Base-by-base conservation (phyloP, 345 rosid species). In the Hibiscus mutabilis region DNA sequence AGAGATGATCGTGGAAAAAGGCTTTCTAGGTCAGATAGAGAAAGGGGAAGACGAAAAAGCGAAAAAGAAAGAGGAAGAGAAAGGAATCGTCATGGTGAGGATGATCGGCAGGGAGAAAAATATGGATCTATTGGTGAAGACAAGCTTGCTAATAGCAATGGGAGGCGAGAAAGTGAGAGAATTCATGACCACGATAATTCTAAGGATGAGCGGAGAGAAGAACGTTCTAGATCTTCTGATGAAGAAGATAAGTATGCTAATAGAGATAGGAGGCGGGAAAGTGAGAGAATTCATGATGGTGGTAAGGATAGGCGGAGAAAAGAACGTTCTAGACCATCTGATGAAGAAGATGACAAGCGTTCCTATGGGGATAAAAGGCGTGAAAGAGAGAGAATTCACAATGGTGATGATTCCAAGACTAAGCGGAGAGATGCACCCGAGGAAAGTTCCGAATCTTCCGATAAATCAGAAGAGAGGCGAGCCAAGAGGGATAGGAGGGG, bases 1-100 rank as follows among this genome's bases (percentile, higher is more conserved):
- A 64, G 53, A 64, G 68, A 64, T 64, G 68, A 40, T 19, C 25
- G 27, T 64, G 6, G 27, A 11, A 64, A 21, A 21, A 21, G 27
- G 29, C 3, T 33, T 64, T 64, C 68, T 64, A 64, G 68, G 68
- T 63, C 68, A 63, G 68, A 40, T 19, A 21, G 68, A 21, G 68
- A 40, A 9, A 61, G 15, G 8, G 49, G 25, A 60, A 60, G 44
- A 29, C 64, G 35, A 62, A 19, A 60, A n/a, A 31, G 55, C n/a
- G 75, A 65, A 68, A 79, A 73, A 62, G 80, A 76, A 11, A 71
- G 79, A 22, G n/a, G n/a, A n/a, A n/a, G n/a, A n/a, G 66, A 12
- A 40, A 37, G 42, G 11, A 37, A 37, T 37, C 42, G 11, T 37
- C 11, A 7, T 37, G 42, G 8, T 37, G 44, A 0, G 3, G 44